Percentiles rank a stretch among this genome's conserved stretches.
Evolutionary conservation across 306 rosid genomes (phyloP).

Genomic region (Clitoria ternatea): DNA sequence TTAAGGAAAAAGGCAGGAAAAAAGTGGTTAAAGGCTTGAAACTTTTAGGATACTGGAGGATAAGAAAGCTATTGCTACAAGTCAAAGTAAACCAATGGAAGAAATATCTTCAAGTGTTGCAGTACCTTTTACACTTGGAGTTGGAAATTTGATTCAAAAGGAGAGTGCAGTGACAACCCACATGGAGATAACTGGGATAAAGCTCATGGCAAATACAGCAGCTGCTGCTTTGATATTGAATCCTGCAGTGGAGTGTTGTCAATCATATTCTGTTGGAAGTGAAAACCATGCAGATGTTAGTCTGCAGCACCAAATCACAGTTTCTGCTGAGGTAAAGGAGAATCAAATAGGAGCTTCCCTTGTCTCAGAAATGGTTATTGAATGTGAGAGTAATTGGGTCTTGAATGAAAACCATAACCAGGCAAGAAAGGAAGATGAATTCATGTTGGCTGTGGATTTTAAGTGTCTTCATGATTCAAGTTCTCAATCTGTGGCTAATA

Average conservation of each 20-base stretch:
- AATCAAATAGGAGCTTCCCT: conserved; percentile 34
- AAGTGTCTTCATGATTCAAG: conserved; percentile 22
- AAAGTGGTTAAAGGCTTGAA: conserved; percentile 19
- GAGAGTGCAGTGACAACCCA: conserved; percentile 58
- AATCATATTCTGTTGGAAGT: conserved; percentile 35
- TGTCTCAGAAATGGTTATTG: conserved; percentile 39
- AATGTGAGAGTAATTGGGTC: conserved; percentile 34
- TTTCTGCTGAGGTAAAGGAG: conserved; percentile 36
- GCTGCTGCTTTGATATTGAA: conserved; percentile 50
- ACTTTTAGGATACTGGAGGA: conserved; percentile 27
- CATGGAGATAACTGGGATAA: conserved; percentile 59
- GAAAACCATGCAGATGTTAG: conserved; percentile 27
- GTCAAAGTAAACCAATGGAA: conserved; percentile 49
- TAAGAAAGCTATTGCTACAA: conserved; percentile 32
- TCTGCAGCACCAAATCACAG: conserved; percentile 29
- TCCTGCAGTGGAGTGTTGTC: conserved; percentile 35
- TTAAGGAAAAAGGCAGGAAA: conserved; percentile 18
- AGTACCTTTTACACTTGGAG: conserved; percentile 61
- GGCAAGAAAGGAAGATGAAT: conserved; percentile 29
- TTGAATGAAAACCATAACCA: conserved; percentile 26
- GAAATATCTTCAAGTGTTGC: conserved; percentile 59
- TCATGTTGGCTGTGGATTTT: conserved; percentile 34
- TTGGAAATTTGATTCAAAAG: conserved; percentile 54
- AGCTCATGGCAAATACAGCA: conserved; percentile 57
- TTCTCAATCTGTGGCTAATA: conserved; percentile 24